Evolutionary conservation across 129 eudicot genomes (phyloP).

Genomic region (Heracleum sosnowskyi): DNA sequence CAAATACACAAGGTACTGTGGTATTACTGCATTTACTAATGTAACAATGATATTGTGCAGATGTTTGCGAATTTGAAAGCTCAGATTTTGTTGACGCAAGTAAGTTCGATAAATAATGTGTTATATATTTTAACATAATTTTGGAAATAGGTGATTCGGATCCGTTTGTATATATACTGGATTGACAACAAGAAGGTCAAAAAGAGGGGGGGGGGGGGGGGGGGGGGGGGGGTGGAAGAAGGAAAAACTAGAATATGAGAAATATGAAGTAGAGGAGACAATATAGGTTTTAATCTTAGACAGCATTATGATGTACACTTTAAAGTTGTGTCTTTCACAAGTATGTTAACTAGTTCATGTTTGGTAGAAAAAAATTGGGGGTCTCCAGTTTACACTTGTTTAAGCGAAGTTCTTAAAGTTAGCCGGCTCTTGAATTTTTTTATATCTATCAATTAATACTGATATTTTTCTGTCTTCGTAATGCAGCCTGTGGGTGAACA

Average conservation of each 20-base stretch:
- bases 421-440: not conserved
- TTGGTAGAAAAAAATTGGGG: not conserved
- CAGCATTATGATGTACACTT: not conserved
- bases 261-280: not conserved
- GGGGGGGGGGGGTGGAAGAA: too few relatives aligned
- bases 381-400: not conserved
- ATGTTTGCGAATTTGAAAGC: conserved; percentile 23
- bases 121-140: not conserved
- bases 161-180: not conserved
- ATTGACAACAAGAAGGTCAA: not conserved
- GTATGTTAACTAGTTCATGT: not conserved
- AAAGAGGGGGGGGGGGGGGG: too few relatives aligned
- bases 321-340: not conserved
- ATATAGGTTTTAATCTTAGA: not conserved
- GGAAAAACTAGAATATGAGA: not conserved
- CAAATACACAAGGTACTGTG: not conserved
- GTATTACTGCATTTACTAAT: conserved; percentile 9
- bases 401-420: not conserved
- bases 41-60: conserved; percentile 17
- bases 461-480: not conserved
- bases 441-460: not conserved
- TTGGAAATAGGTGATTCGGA: not conserved
- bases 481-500: conserved; percentile 21
- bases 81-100: conserved; percentile 26
- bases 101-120: conserved; percentile 1